Evolutionary conservation across 2,329 filamentous ascomycete species (phyloP).

Genomic region (Trichoderma sp.): DNA sequence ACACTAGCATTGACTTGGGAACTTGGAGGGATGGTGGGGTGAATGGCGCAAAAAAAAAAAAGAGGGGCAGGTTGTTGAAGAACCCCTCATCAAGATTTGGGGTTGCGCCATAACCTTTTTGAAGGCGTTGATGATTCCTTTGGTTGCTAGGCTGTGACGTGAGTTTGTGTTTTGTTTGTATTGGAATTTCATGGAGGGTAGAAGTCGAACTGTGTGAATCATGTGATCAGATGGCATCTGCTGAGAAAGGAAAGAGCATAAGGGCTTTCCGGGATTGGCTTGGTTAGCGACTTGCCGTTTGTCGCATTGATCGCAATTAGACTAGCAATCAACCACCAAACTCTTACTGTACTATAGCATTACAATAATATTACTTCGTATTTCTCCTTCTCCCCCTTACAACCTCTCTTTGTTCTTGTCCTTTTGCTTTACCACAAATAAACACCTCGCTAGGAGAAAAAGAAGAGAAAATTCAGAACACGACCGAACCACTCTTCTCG

Average conservation of each 20-base stretch:
- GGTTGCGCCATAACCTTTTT: background rate
- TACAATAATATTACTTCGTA: background rate
- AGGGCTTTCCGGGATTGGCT: background rate
- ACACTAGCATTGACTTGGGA: background rate
- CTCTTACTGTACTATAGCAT: no score
- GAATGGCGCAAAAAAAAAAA: background rate
- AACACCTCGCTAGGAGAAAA: background rate
- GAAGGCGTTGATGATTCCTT: background rate
- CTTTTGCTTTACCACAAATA: background rate
- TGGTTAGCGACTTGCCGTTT: constrained; percentile 1
- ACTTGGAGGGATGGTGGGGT: background rate
- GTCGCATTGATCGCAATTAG: background rate
- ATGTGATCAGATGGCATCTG: background rate
- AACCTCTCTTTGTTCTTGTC: background rate
- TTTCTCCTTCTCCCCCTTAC: background rate
- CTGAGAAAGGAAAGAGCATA: background rate
- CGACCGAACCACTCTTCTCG: background rate
- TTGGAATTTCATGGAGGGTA: background rate
- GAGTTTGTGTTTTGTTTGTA: background rate
- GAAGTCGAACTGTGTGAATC: background rate
- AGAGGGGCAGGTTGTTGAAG: background rate
- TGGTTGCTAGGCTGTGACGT: background rate
- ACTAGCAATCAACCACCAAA: background rate
- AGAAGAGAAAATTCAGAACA: background rate
- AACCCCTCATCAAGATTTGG: background rate